Percentiles rank a stretch among this genome's conserved stretches.
These are phyloP conservation scores for Cystobasidiaceae sp. DNA, from an alignment of 1,284 basidiomycete genomes.

Conservation along the genomic window DNA sequence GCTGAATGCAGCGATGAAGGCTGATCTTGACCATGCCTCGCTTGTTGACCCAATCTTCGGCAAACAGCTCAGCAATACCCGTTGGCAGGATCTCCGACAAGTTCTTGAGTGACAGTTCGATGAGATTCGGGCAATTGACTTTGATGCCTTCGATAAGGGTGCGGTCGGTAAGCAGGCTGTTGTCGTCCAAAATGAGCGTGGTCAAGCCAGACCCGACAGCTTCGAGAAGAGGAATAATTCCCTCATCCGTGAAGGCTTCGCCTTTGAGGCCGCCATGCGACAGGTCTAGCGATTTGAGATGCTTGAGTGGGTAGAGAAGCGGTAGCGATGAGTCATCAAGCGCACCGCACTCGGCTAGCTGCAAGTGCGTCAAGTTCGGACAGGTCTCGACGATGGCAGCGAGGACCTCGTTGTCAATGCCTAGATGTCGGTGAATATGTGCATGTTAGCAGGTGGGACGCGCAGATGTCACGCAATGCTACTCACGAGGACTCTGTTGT, in stretches of 20 bases:
- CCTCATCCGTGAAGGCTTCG: conserved; percentile 57
- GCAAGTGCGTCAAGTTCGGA: conserved; percentile 61
- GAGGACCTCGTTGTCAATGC: conserved; percentile 73
- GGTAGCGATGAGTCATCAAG: conserved; percentile 62
- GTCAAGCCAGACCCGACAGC: conserved; percentile 54
- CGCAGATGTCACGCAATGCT: no score
- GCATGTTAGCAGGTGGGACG: no score
- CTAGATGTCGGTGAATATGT: no score
- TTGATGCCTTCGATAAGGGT: conserved; percentile 55
- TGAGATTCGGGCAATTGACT: conserved; percentile 55
- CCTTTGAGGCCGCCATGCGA: conserved; percentile 49
- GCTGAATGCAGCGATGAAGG: conserved; percentile 46
- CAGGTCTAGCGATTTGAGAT: conserved; percentile 59
- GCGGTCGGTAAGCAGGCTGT: conserved; percentile 13
- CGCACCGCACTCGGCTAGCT: conserved; percentile 72
- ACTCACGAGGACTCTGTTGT: conserved; percentile 36
- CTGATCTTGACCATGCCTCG: conserved; percentile 46
- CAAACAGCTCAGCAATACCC: conserved; percentile 66
- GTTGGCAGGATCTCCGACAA: conserved; percentile 64
- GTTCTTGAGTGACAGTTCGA: conserved; percentile 57
- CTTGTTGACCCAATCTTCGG: conserved; percentile 43
- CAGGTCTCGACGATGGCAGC: conserved; percentile 61
- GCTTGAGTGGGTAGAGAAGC: conserved; percentile 53
- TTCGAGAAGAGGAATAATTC: conserved; percentile 57
- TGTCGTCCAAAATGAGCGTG: conserved; percentile 50